Percentiles rank a stretch among this genome's conserved stretches.
These are phyloP conservation scores for Brassica juncea DNA, from an alignment of 345 rosid genomes.

Conservation along the genomic window DNA sequence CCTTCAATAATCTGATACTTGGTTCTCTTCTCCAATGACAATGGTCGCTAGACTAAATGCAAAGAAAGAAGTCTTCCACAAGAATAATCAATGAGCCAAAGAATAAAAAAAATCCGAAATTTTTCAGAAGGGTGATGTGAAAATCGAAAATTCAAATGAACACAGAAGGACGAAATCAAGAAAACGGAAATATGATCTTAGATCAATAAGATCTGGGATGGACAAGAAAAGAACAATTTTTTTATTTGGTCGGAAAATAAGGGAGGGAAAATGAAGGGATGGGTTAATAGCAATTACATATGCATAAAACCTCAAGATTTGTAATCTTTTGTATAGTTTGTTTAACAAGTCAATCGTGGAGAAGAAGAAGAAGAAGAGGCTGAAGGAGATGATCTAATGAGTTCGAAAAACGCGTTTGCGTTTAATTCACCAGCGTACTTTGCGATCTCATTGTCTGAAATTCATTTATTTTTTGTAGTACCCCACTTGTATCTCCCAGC, in stretches of 20 bases:
- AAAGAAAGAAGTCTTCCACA: too few relatives aligned
- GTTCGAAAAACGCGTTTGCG: background rate
- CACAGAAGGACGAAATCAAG: slow-evolving; percentile 22
- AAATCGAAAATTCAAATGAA: slow-evolving; percentile 21
- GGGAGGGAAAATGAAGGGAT: background rate
- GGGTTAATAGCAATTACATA: background rate
- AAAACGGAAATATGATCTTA: background rate
- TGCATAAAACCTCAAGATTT: background rate
- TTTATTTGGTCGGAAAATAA: background rate
- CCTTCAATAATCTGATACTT: background rate
- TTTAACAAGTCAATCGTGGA: background rate
- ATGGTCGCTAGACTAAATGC: too few relatives aligned
- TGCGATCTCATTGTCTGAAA: slow-evolving; percentile 32
- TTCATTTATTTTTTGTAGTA: background rate
- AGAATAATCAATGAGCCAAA: slow-evolving; percentile 7
- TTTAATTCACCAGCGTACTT: slow-evolving; percentile 23
- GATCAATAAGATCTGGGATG: slow-evolving; percentile 16
- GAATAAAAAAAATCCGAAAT: background rate
- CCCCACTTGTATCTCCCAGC: slow-evolving; percentile 23
- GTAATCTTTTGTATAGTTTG: background rate
- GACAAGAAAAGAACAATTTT: background rate
- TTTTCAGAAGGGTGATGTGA: slow-evolving; percentile 1
- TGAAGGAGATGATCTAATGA: slow-evolving; percentile 25
- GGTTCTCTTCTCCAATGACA: background rate
- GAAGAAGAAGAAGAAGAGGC: slow-evolving; percentile 15